phyloP scores from a whole-genome alignment of 192 early-diverging fungal species.

The Coemansia sp. region DNA sequence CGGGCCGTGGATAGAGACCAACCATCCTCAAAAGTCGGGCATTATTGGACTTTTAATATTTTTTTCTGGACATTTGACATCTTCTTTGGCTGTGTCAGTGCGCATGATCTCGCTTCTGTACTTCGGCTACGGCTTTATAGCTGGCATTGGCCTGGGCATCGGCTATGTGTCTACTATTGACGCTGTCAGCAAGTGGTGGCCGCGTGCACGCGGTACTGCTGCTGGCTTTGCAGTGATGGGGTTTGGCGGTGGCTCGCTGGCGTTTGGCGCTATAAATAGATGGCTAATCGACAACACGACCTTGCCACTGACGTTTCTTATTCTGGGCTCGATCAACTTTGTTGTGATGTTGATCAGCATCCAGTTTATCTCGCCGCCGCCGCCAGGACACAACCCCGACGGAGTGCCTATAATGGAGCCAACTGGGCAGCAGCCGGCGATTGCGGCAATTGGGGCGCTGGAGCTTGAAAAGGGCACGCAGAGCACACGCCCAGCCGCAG shows the following conservation, averaged over 20 bases:
- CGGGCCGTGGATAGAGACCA: constrained; percentile 63
- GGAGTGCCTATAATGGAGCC: constrained; percentile 56
- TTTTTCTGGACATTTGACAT: constrained; percentile 55
- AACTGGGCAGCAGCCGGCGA: background rate
- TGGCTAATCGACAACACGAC: constrained; percentile 57
- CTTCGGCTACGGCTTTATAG: constrained; percentile 64
- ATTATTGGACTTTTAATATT: constrained; percentile 54
- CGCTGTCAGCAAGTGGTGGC: constrained; percentile 64
- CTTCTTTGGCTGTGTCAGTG: constrained; percentile 57
- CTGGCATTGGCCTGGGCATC: constrained; percentile 60
- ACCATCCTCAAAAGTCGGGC: constrained; percentile 54
- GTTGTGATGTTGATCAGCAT: constrained; percentile 56
- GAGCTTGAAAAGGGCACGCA: constrained; percentile 2
- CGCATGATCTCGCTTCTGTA: constrained; percentile 61
- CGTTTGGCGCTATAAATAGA: constrained; percentile 64
- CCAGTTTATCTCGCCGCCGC: constrained; percentile 61
- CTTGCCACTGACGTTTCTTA: constrained; percentile 62
- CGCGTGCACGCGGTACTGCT: constrained; percentile 57
- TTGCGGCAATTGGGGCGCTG: background rate
- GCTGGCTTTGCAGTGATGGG: constrained; percentile 69
- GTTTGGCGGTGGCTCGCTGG: constrained; percentile 72
- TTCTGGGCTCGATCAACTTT: constrained; percentile 66
- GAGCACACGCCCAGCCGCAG: background rate
- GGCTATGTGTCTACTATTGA: constrained; percentile 65
- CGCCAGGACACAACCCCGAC: constrained; percentile 64